Base-by-base conservation (phyloP, 2,329 filamentous ascomycete genomes). In the Orbilia javanica region DNA sequence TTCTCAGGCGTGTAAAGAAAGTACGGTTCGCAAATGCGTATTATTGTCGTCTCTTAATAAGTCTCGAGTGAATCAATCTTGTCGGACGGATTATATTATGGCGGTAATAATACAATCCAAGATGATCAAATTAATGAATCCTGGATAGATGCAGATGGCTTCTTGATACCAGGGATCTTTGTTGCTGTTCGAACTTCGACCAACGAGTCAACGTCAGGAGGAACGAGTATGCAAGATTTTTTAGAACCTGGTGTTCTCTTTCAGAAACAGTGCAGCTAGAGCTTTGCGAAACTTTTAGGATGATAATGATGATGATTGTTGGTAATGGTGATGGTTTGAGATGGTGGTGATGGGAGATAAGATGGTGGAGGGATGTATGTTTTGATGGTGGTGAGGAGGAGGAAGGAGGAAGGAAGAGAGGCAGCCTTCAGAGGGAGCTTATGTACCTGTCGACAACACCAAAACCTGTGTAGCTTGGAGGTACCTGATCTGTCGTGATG, bases 111-210 rank as follows among this genome's bases (percentile, higher is more conserved):
- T 77, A 77, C 73, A 77, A 77, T 42, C 73, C 73, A 77, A 77
- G 73, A 77, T 77, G 73, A 77, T 77, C 73, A 77, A 77, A 67
- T 77, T 71, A 77, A 77, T 77, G 73, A 63, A 71, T 77, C 73
- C 66, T 77, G 73, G 73, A 77, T 71, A 66, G 48, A 64, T 34
- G 60, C 34, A 73, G 42, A 57, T 10, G 22, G 22, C 57, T 57
- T 39, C 48, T 50, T 63, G 55, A 63, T 62, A 7, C 53, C 34
- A 71, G 42, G 52, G 68, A 34, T 34, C 46, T 57, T n/a, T 34
- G 52, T 15, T 57, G 52, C 15, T 36, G 20, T 36, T 57, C 52
- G 29, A 39, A 25, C 34, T 53, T 67, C 18, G 20, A 63, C 57
- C 31, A 48, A 67, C 64, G 64, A 29, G 46, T 55, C 64, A 42